Evolutionary conservation across 495 filamentous ascomycete species (phyloP), one percentile per base, ranked within the genome.

Genomic region (Lasiosphaeriaceae sp.): DNA sequence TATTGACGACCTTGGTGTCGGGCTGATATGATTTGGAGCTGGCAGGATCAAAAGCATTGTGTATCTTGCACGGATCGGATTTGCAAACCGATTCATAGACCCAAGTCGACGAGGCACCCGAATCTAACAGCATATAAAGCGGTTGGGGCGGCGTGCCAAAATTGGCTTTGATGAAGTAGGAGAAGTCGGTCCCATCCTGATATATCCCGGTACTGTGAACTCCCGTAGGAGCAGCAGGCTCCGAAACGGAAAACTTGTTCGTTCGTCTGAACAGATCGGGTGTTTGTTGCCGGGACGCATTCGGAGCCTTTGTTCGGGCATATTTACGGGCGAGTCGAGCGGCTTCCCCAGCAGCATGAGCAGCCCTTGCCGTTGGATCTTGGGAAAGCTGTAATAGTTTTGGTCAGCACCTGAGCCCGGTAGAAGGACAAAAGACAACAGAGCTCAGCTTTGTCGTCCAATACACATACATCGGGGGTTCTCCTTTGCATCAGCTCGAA

Each of bases 91-190:
- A 72, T 21, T 81, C 78, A 76, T 90, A 90, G 23, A 94, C 79
- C 90, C 90, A 96, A 11, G 84, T 88, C 62, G 85, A 86, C 20
- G 83, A 80, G 9, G 88, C 86, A 21, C 90, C 90, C 16, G 89
- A 90, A 66, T 96, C 90, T 29, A 96, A 64, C 39, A 90, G 79
- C 78, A 96, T 82, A 70, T 84, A 85, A 66, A 92, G 75, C 7
- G 80, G 70, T 58, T 86, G 82, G 37, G 77, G 71, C 26, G 79
- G 66, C 0, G 87, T 84, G 41, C 90, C 90, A 47, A 94, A 76
- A 41, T 74, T 65, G n/a, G 88, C 80, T 34, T 81, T 67, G 20
- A 84, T 68, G 62, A 96, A 90, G 75, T 96, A 96, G 7, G 87
- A 87, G 56, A 80, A 86, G 70, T 94, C 90, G 24, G 78, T 79